Evolutionary conservation across 2,329 filamentous ascomycete genomes (phyloP).

Genomic region (Talaromyces sp.): DNA sequence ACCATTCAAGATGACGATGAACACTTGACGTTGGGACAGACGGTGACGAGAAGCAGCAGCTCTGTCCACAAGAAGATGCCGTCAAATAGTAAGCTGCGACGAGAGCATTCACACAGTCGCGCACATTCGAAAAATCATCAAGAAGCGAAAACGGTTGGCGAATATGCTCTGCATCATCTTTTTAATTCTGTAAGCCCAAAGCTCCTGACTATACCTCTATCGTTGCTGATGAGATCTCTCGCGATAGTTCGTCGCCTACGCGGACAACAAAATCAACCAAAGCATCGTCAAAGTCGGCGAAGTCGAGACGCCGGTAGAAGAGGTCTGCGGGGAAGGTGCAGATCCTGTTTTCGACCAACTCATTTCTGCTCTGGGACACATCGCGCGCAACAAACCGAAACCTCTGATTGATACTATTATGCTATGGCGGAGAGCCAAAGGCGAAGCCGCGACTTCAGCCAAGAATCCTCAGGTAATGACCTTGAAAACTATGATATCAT

Average conservation of each 20-base stretch:
- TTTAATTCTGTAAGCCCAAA: constrained; percentile 71
- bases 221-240: neutral
- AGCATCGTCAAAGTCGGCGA: constrained; percentile 78
- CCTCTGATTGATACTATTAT: constrained; percentile 95
- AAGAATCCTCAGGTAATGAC: constrained; percentile 38
- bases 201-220: neutral
- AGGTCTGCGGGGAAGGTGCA: constrained; percentile 83
- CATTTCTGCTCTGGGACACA: constrained; percentile 88
- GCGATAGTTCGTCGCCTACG: constrained; percentile 81
- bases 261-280: constrained; percentile 92
- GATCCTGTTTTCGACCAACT: constrained; percentile 91
- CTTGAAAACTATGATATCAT: neutral
- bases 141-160: constrained; percentile 89
- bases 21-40: constrained; percentile 20
- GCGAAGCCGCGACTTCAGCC: constrained; percentile 75
- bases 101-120: constrained; percentile 70
- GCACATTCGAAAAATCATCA: constrained; percentile 71
- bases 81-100: constrained; percentile 63
- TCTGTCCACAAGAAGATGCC: constrained; percentile 44
- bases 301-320: constrained; percentile 78
- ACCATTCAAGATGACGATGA: constrained; percentile 40
- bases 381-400: constrained; percentile 90
- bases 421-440: constrained; percentile 96
- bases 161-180: constrained; percentile 93
- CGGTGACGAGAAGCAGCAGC: constrained; percentile 21